Evolutionary conservation across 164 flowering plant genomes (phyloP).

Genomic region (Piper longum): DNA sequence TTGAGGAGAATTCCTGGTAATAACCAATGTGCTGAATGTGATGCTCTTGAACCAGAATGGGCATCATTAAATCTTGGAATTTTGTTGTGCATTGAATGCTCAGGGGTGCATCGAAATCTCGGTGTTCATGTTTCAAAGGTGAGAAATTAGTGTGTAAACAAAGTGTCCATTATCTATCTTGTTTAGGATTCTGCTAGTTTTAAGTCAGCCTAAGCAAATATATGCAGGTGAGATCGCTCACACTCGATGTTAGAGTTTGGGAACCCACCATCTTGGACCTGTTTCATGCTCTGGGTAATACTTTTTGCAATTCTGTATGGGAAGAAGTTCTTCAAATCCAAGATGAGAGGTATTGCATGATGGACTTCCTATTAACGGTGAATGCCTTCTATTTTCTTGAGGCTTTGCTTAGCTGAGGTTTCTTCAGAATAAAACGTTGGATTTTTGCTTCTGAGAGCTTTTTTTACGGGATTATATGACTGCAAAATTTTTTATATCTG

Average conservation of each 20-base stretch:
- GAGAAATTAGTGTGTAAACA: background rate
- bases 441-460: background rate
- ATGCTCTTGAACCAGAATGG: slow-evolving; percentile 86
- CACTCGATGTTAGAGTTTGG: slow-evolving; percentile 90
- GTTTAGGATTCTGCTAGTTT: background rate
- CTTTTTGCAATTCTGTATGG: slow-evolving; percentile 82
- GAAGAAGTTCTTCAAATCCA: slow-evolving; percentile 48
- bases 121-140: slow-evolving; percentile 98
- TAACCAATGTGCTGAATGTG: slow-evolving; percentile 83
- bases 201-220: background rate
- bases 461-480: too few relatives aligned
- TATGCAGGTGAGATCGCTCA: slow-evolving; percentile 83
- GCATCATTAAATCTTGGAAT: slow-evolving; percentile 91
- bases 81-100: slow-evolving; percentile 83
- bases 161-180: background rate
- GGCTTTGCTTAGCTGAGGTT: background rate
- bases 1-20: slow-evolving; percentile 77
- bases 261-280: slow-evolving; percentile 71
- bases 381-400: background rate
- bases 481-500: too few relatives aligned
- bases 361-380: background rate
- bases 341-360: slow-evolving; percentile 29
- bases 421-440: background rate
- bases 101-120: slow-evolving; percentile 93
- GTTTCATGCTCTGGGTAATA: slow-evolving; percentile 62